Conservation (phyloP, 306 rosid genomes). For the Vigna angularis region DNA sequence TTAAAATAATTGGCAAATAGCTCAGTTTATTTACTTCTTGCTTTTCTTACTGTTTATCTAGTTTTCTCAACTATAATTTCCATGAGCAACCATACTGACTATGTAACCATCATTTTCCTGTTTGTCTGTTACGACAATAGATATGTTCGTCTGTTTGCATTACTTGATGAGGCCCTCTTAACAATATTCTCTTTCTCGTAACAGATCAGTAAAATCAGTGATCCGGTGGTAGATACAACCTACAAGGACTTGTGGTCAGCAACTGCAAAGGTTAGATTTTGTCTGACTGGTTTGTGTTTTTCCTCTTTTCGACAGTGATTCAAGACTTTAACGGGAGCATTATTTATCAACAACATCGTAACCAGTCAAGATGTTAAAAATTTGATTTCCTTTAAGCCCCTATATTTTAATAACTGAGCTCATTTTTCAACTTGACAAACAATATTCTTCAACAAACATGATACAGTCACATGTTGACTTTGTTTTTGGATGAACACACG, state of each 20-base stretch:
- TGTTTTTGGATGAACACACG: not conserved
- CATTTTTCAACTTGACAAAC: conserved; percentile 10
- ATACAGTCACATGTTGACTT: conserved; percentile 15
- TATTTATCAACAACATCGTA: conserved; percentile 1
- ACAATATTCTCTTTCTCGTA: conserved; percentile 5
- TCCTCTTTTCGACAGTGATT: not conserved
- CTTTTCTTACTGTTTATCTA: conserved; percentile 1
- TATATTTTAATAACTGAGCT: conserved; percentile 15
- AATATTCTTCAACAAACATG: not conserved
- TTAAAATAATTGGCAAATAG: not conserved
- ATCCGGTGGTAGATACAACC: conserved; percentile 83
- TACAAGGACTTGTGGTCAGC: conserved; percentile 89
- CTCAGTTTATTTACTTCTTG: not conserved
- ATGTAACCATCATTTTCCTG: not conserved
- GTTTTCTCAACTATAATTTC: conserved; percentile 15
- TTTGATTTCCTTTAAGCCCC: conserved; percentile 21
- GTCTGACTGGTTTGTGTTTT: conserved; percentile 10
- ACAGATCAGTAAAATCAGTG: conserved; percentile 69
- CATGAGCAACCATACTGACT: not conserved
- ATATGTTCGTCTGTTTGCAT: conserved; percentile 8
- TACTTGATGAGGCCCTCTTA: not conserved
- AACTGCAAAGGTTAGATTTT: conserved; percentile 81
- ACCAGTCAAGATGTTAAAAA: conserved; percentile 20
- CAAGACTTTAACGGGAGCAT: not conserved
- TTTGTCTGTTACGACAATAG: not conserved